These are phyloP conservation scores for Gaeumannomyces tritici DNA, from an alignment of 2,329 filamentous ascomycete species.

Conservation along the genomic window DNA sequence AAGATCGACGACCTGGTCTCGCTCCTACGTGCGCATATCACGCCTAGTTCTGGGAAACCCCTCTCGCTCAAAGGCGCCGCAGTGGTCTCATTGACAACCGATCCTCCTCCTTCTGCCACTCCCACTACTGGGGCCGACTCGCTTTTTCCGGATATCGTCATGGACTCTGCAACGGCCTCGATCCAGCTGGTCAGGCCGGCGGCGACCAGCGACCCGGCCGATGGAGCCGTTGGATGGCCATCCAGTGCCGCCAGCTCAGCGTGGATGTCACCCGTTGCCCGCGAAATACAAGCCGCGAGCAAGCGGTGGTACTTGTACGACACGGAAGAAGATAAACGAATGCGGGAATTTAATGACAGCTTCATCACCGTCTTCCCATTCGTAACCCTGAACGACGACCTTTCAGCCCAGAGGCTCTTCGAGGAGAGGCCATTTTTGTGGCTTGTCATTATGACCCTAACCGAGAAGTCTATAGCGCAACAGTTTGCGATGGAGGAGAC, in stretches of 20 bases:
- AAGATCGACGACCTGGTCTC: constrained; percentile 4
- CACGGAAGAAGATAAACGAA: constrained; percentile 9
- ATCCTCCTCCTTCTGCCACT: no score
- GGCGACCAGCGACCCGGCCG: background rate
- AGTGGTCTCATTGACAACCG: background rate
- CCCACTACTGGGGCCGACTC: no score
- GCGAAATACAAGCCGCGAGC: background rate
- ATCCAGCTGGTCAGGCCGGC: background rate
- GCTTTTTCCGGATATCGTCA: no score
- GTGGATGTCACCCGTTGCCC: background rate
- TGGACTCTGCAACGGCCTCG: no score
- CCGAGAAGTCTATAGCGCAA: background rate
- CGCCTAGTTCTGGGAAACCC: background rate
- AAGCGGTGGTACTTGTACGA: background rate
- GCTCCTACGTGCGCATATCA: background rate
- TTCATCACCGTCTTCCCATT: constrained; percentile 10
- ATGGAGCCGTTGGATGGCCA: no score
- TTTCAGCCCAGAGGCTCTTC: constrained; percentile 8
- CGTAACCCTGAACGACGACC: constrained; percentile 5
- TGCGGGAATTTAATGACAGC: constrained; percentile 10
- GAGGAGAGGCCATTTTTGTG: constrained; percentile 11
- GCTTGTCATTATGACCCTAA: constrained; percentile 12
- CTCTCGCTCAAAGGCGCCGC: no score
- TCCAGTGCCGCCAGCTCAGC: background rate
- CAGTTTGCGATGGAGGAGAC: constrained; percentile 10